Conservation (phyloP, 306 rosid species). For the Abrus pulchellus region DNA sequence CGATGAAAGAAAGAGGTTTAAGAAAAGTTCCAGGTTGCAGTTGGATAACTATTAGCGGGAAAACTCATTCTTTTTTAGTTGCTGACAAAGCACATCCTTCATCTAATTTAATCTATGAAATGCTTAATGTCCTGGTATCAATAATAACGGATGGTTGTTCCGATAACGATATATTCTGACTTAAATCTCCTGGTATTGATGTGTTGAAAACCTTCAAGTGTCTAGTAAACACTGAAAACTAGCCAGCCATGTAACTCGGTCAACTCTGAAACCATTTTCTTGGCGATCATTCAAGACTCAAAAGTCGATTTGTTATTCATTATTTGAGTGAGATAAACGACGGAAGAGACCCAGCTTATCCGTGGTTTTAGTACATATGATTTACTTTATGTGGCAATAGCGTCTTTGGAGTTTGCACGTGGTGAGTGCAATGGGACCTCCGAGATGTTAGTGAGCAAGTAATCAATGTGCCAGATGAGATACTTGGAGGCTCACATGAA, state of each 20-base stretch:
- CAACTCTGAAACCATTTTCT: constrained; percentile 3
- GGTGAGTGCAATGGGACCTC: background rate
- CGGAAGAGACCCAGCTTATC: background rate
- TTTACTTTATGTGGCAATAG: constrained; percentile 9
- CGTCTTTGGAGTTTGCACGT: constrained; percentile 32
- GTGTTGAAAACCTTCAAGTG: constrained; percentile 26
- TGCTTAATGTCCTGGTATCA: constrained; percentile 64
- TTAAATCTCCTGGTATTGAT: constrained; percentile 35
- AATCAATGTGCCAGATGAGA: constrained; percentile 12
- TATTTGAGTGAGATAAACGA: background rate
- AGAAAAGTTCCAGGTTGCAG: constrained; percentile 85
- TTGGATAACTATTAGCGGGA: constrained; percentile 68
- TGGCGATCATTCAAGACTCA: constrained; percentile 24
- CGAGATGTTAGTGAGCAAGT: constrained; percentile 15
- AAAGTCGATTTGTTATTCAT: background rate
- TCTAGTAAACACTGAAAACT: constrained; percentile 15
- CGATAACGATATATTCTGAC: constrained; percentile 53
- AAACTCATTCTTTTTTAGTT: constrained; percentile 73
- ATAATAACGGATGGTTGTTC: constrained; percentile 60
- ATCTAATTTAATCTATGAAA: constrained; percentile 66
- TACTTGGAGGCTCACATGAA: constrained; percentile 31
- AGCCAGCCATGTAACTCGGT: constrained; percentile 15
- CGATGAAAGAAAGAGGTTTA: constrained; percentile 80
- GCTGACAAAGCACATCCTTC: constrained; percentile 79
- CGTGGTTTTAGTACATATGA: background rate